Evolutionary conservation across 345 rosid species (phyloP).

Genomic region (Lenwebbia sp.): DNA sequence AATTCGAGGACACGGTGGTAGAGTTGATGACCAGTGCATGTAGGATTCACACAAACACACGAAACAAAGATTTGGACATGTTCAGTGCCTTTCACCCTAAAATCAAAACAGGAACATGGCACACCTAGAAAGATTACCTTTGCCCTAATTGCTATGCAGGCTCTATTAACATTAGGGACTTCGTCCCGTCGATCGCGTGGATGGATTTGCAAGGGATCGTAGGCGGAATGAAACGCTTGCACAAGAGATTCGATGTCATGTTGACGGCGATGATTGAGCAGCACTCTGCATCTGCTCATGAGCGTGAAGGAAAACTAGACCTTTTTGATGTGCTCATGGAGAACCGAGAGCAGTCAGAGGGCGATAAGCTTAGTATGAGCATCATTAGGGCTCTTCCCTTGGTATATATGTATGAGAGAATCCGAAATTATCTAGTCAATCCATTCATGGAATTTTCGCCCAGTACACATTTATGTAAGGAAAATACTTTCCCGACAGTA

Average conservation of each 20-base stretch:
- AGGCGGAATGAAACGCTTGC: slow-evolving; percentile 38
- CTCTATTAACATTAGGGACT: background rate
- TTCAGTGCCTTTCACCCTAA: too few species aligned
- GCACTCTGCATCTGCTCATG: slow-evolving; percentile 19
- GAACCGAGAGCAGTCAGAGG: slow-evolving; percentile 17
- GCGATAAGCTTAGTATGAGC: slow-evolving; percentile 24
- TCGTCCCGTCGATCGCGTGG: slow-evolving; percentile 50
- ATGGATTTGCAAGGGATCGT: slow-evolving; percentile 62
- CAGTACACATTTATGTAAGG: too few species aligned
- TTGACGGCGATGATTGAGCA: slow-evolving; percentile 44
- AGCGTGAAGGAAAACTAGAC: slow-evolving; percentile 32
- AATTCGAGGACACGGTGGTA: too few species aligned
- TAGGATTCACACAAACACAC: too few species aligned
- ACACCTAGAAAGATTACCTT: background rate
- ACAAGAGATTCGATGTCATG: slow-evolving; percentile 23
- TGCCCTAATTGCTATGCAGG: background rate
- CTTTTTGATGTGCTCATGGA: slow-evolving; percentile 37
- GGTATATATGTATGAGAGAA: slow-evolving; percentile 7
- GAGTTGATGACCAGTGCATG: too few species aligned
- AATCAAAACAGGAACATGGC: too few species aligned
- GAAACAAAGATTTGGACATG: too few species aligned
- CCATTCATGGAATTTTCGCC: too few species aligned
- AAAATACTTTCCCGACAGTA: too few species aligned
- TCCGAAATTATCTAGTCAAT: too few species aligned
- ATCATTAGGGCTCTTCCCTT: slow-evolving; percentile 50